A percentile compares a stretch with the other conserved stretches of the same genome.
Conservation (phyloP, 2,329 filamentous ascomycete species). For the Nigrograna mackinnonii region DNA sequence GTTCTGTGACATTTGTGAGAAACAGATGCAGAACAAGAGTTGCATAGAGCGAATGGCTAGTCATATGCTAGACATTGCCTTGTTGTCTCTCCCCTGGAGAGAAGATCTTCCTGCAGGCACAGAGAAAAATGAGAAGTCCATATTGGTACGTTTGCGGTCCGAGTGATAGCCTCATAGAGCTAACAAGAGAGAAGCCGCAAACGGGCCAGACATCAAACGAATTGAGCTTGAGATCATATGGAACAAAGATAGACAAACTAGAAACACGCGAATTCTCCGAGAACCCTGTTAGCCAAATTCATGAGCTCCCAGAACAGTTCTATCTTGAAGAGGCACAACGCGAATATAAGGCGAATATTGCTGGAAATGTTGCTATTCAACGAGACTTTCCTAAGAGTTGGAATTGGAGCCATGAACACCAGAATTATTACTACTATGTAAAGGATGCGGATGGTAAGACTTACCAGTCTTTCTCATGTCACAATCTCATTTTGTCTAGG, state of each 20-base stretch:
- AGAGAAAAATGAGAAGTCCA: no score
- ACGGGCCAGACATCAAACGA: no score
- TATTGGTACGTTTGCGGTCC: no score
- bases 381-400: conserved; percentile 1
- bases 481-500: background rate
- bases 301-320: background rate
- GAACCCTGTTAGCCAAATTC: background rate
- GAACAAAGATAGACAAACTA: background rate
- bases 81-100: no score
- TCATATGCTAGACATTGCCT: no score
- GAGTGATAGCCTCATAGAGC: no score
- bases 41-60: no score
- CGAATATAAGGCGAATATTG: background rate
- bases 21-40: no score
- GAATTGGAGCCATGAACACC: conserved; percentile 8
- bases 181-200: no score
- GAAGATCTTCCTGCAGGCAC: no score
- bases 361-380: background rate
- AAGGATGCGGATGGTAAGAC: background rate
- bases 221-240: no score
- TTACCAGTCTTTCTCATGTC: background rate
- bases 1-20: no score
- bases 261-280: background rate
- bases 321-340: background rate
- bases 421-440: conserved; percentile 8